These are phyloP conservation scores for Cercospora nicotianae DNA, from an alignment of 2,329 filamentous ascomycete genomes.

Conservation along the genomic window DNA sequence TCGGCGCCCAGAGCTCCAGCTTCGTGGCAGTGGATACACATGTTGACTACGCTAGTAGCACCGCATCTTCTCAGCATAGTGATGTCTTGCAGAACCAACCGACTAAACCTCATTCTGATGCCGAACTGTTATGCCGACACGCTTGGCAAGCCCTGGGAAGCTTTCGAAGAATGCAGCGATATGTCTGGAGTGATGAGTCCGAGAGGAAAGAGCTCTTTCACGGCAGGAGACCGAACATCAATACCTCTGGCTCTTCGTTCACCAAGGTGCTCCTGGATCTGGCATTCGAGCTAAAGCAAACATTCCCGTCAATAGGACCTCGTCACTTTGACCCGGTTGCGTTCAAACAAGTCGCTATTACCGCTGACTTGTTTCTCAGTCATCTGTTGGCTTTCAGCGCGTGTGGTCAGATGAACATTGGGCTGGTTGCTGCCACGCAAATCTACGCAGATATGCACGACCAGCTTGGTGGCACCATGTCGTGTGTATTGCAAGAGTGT, in stretches of 20 bases:
- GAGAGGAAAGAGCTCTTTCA: neutral
- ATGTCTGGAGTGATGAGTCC: neutral
- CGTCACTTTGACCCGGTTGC: neutral
- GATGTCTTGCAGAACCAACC: too few relatives aligned
- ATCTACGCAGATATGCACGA: conserved; percentile 10
- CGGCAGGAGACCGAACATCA: neutral
- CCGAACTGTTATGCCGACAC: neutral
- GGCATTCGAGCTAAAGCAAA: neutral
- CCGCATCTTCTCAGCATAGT: too few relatives aligned
- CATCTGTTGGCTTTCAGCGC: neutral
- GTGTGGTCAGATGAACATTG: neutral
- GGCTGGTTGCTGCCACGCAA: neutral
- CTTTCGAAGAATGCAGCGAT: neutral
- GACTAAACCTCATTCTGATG: neutral
- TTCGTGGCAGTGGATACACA: neutral
- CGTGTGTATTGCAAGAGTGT: neutral
- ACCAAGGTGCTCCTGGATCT: neutral
- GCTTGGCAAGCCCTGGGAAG: neutral
- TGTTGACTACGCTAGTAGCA: neutral
- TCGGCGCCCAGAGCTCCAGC: neutral
- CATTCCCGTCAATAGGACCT: neutral
- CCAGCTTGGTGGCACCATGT: neutral
- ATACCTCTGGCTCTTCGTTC: neutral
- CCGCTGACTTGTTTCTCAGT: neutral
- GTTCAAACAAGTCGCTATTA: neutral